Conservation (phyloP, 75 land plant species). For the Selaginella tamariscina region DNA sequence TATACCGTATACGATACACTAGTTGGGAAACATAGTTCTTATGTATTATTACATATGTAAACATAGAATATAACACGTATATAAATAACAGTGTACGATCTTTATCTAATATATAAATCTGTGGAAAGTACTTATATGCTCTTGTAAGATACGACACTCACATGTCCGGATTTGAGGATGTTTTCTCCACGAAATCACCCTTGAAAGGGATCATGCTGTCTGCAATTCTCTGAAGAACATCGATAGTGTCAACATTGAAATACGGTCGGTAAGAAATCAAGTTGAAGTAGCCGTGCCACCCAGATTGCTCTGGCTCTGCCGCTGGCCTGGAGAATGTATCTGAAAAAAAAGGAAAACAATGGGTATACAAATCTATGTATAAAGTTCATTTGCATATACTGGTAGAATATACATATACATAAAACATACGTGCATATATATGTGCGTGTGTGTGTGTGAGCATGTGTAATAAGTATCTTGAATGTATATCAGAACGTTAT, state of each 20-base stretch:
- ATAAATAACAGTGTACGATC: no score
- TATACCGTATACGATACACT: no score
- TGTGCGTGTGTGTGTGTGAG: background rate
- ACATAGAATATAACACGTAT: background rate
- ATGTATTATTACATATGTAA: no score
- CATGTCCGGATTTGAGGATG: slow-evolving; percentile 78
- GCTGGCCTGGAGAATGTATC: slow-evolving; percentile 86
- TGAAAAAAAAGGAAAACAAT: slow-evolving; percentile 18
- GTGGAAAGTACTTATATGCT: background rate
- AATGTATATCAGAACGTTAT: no score
- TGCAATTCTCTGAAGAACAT: slow-evolving; percentile 81
- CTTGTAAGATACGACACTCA: slow-evolving; percentile 34
- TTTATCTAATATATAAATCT: no score
- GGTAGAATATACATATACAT: background rate
- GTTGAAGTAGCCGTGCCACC: slow-evolving; percentile 63
- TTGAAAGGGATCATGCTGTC: slow-evolving; percentile 81
- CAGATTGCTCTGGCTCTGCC: slow-evolving; percentile 22
- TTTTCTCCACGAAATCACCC: slow-evolving; percentile 74
- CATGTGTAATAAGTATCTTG: background rate
- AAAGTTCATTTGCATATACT: background rate
- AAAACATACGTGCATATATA: background rate
- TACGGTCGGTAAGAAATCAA: slow-evolving; percentile 76
- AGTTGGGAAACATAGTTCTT: no score
- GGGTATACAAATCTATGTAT: background rate
- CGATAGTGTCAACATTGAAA: slow-evolving; percentile 92